Evolutionary conservation across 2,329 filamentous ascomycete species (phyloP), one percentile per base, ranked within the genome.

Genomic region (Drechslerella dactyloides): DNA sequence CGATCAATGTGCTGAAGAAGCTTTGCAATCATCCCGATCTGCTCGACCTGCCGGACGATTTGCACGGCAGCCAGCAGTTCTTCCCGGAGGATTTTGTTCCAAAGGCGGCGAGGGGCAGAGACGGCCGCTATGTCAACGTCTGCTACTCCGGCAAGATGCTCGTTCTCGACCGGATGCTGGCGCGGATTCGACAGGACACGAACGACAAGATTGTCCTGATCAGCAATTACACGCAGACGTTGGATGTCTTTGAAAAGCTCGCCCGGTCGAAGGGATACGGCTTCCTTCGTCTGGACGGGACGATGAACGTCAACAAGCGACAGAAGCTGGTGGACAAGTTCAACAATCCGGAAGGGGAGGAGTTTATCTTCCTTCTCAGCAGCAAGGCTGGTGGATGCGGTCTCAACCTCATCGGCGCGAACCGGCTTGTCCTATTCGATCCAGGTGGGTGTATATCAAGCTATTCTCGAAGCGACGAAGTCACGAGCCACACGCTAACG

Each of bases 121-220:
- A 76, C 7, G 93, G 97, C 78, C 87, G 94, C 44, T 94, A 99
- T 74, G 83, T 97, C 76, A 96, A 94, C 79, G 86, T 92, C 0
- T 96, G 90, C 90, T 97, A 97, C 79, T 97, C 93, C 1, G 96
- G 94, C 54, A 99, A 99, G 80, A 97, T 99, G 92, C 88, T 91
- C 77, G 94, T 99, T 1, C 86, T 99, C n/a, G 94, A 97, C 78
- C 88, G 93, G 65, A 99, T 99, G 96, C 86, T 99, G 55, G 91
- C 93, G 35, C 89, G 93, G 27, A 99, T 99, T 76, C 90, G 91
- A 15, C 89, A 93, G 76, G 93, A 97, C 77, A 97, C 94, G 0
- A 97, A 96, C 77, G 94, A 99, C 84, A 99, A 99, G 81, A 99
- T 99, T 77, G 94, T 99, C 11, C 86, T 99, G 65, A 99, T 99